phyloP scores from a whole-genome alignment of 139 green algal genomes.

The Penium margaritaceum region DNA sequence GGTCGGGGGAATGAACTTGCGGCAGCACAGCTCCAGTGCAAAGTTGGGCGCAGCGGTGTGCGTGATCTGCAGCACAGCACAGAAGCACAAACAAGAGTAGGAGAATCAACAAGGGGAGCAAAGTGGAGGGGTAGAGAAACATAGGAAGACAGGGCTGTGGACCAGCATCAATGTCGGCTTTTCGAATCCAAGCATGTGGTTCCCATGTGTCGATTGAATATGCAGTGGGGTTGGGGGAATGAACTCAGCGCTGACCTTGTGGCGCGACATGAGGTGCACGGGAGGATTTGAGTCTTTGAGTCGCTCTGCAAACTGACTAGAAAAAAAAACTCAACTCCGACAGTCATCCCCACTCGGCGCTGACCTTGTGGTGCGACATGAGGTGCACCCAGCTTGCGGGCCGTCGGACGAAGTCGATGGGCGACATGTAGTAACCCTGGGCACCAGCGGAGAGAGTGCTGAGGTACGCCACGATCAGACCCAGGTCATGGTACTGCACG shows the following conservation, averaged over 20 bases:
- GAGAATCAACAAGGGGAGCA: neutral
- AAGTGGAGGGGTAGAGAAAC: neutral
- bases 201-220: neutral
- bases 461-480: constrained; percentile 43
- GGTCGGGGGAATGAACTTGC: constrained; percentile 3
- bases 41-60: constrained; percentile 41
- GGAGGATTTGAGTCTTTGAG: too few relatives aligned
- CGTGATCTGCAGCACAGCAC: constrained; percentile 4
- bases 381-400: constrained; percentile 25
- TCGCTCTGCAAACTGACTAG: too few relatives aligned
- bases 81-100: neutral
- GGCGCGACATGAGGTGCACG: too few relatives aligned
- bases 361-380: constrained; percentile 27
- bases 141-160: neutral
- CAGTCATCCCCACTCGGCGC: neutral
- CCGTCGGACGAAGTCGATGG: constrained; percentile 27
- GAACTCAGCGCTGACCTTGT: too few relatives aligned
- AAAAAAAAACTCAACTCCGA: neutral
- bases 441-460: constrained; percentile 4
- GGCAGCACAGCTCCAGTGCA: constrained; percentile 18
- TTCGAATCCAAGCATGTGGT: neutral
- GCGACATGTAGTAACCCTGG: constrained; percentile 25
- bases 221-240: neutral
- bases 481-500: constrained; percentile 53
- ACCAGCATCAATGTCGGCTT: neutral